Percentiles rank a stretch among this genome's conserved stretches.
phyloP scores from a whole-genome alignment of 805 yeast species.

The Candida glaebosa region DNA sequence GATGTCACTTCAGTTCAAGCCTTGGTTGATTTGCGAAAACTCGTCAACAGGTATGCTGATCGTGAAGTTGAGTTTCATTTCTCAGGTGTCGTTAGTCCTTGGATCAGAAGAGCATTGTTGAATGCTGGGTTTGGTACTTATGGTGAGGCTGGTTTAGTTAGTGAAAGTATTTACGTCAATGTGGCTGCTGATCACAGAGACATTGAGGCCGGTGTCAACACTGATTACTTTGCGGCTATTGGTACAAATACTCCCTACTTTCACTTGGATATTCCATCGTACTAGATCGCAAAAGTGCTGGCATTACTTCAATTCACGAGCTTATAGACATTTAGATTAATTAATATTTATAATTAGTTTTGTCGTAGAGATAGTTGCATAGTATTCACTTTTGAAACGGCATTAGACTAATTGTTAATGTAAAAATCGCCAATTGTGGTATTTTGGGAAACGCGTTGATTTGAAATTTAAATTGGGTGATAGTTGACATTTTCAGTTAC shows the following conservation, averaged over 20 bases:
- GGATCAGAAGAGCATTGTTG: conserved; percentile 77
- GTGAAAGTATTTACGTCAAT: conserved; percentile 39
- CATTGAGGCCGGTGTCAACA: conserved; percentile 25
- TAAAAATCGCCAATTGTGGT: not conserved
- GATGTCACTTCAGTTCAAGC: conserved; percentile 82
- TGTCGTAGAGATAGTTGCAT: too few species aligned
- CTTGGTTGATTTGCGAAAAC: conserved; percentile 70
- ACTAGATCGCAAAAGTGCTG: conserved; percentile 13
- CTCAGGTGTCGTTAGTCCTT: conserved; percentile 77
- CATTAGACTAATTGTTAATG: too few species aligned
- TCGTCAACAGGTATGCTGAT: conserved; percentile 71
- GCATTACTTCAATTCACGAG: conserved; percentile 1
- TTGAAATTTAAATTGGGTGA: not conserved
- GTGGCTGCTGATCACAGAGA: conserved; percentile 29
- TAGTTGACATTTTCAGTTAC: too few species aligned
- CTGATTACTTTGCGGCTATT: conserved; percentile 49
- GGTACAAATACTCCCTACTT: conserved; percentile 71
- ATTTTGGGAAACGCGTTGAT: not conserved
- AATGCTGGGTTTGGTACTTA: conserved; percentile 75
- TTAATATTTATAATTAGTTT: not conserved
- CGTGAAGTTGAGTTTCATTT: conserved; percentile 87
- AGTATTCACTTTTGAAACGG: too few species aligned
- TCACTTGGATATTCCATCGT: conserved; percentile 74
- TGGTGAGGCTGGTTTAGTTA: conserved; percentile 36
- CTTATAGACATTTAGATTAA: not conserved